Evolutionary conservation across 257 asterid species (phyloP), one percentile per base, ranked within the genome.

Genomic region (Primulina eburnea): DNA sequence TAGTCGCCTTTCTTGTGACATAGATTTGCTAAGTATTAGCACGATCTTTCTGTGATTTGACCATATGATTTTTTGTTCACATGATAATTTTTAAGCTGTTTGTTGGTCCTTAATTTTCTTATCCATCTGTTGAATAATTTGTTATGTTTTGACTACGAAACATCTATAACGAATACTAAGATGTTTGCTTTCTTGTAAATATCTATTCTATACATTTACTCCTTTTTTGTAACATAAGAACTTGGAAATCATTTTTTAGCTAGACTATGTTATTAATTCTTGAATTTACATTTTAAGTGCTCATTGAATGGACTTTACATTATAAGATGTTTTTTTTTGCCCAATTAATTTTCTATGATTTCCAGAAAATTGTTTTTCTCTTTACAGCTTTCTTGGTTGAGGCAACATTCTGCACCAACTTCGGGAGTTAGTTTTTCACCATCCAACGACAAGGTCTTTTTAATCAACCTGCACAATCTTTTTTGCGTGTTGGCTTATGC

Each of bases 371-470:
- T 33, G 9, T 64, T 79, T 77, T 75, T 72, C 74, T 60, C 70
- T 75, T 75, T 60, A 61, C 83, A 91, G 97, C 89, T 84, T 82
- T 91, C 99, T 73, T 94, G 99, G 99, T 67, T 85, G 74, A 91
- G 89, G 85, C 98, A 94, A 80, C 99, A 94, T 79, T 91, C 98
- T 71, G 97, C 99, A 59, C 99, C 98, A 58, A 88, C 89, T 74
- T 86, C 98, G 76, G 97, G 96, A 5, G 83, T 94, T 80, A 81
- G 96, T 84, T 91, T 94, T 81, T 94, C 97, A 74, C 97, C 99
- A 76, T 85, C 93, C 79, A 89, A 88, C 69, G 99, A 94, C 80
- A 94, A 91, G 99, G 99, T 90, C 73, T 78, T 63, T 71, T 82
- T 75, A 73, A 32, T 59, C 58, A 32, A 34, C 34, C 60, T 73